A percentile compares a stretch with the other conserved stretches of the same genome.
Evolutionary conservation across 257 asterid species (phyloP).

Genomic region (Avicennia marina): DNA sequence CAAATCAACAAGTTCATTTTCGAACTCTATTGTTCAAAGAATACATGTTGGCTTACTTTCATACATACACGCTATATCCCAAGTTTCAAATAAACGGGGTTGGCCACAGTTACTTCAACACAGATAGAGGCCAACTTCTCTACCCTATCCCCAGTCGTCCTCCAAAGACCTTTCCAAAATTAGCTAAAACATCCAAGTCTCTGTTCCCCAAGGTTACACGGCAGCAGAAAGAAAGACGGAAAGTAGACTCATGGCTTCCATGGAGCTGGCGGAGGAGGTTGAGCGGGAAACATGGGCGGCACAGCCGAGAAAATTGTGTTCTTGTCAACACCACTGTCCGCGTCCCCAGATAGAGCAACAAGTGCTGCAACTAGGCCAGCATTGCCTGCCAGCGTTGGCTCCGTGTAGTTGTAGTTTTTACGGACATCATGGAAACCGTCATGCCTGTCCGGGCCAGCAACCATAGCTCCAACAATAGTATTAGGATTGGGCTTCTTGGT

Average conservation of each 20-base stretch:
- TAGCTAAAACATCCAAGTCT: conserved; percentile 14
- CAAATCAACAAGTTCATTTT: neutral
- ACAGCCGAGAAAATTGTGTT: conserved; percentile 91
- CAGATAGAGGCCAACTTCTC: no score
- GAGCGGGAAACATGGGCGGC: conserved; percentile 88
- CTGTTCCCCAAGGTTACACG: conserved; percentile 1
- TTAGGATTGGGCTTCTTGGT: conserved; percentile 70
- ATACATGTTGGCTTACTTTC: conserved; percentile 20
- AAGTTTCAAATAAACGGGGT: neutral
- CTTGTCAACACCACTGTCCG: conserved; percentile 51
- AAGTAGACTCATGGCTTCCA: conserved; percentile 66
- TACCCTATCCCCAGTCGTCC: neutral
- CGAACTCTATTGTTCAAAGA: conserved; percentile 26
- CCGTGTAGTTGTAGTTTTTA: conserved; percentile 75
- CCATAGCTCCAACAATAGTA: conserved; percentile 82
- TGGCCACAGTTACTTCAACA: neutral
- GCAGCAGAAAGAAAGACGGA: neutral
- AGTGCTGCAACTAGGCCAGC: conserved; percentile 94
- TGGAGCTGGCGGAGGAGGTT: conserved; percentile 96
- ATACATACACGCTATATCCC: conserved; percentile 26
- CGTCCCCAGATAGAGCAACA: conserved; percentile 75
- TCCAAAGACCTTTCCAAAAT: conserved; percentile 15
- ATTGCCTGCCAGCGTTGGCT: conserved; percentile 87
- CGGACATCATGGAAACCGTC: conserved; percentile 82
- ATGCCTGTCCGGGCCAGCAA: conserved; percentile 85